Evolutionary conservation across 2,329 filamentous ascomycete species (phyloP).

Genomic region (Beauveria brongniartii): DNA sequence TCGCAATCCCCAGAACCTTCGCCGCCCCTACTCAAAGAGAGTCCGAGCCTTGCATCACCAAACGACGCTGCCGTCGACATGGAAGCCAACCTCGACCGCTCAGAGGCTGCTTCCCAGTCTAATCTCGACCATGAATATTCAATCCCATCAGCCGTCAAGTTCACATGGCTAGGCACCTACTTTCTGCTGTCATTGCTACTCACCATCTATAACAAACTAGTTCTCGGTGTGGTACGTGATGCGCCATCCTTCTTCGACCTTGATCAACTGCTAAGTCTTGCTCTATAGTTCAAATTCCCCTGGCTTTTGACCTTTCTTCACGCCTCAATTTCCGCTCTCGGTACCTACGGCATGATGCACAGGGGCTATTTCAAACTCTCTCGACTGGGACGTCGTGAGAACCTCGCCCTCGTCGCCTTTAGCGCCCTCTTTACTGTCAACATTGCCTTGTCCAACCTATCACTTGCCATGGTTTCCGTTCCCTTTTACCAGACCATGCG

Average conservation of each 20-base stretch:
- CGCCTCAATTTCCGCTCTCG: constrained; percentile 47
- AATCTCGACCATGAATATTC: constrained; percentile 38
- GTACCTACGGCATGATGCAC: constrained; percentile 44
- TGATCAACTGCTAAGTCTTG: neutral
- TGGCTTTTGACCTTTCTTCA: constrained; percentile 54
- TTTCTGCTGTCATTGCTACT: constrained; percentile 41
- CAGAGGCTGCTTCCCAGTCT: constrained; percentile 22
- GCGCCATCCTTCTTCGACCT: neutral
- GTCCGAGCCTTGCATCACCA: neutral
- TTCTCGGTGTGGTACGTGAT: constrained; percentile 39
- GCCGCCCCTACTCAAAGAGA: constrained; percentile 17
- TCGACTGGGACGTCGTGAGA: constrained; percentile 42
- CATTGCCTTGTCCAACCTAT: constrained; percentile 56
- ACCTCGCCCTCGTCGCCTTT: constrained; percentile 48
- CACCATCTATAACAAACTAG: constrained; percentile 52
- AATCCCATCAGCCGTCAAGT: constrained; percentile 36
- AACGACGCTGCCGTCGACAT: constrained; percentile 21
- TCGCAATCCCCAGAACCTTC: constrained; percentile 24
- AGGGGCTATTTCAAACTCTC: constrained; percentile 45
- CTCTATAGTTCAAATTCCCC: constrained; percentile 45
- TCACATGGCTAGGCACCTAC: constrained; percentile 43
- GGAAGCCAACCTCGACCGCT: constrained; percentile 23
- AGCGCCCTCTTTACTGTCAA: constrained; percentile 55
- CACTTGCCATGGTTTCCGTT: constrained; percentile 54
- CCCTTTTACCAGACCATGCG: constrained; percentile 59